These are phyloP conservation scores for Gleditsia sinensis DNA, from an alignment of 306 rosid genomes.

Conservation along the genomic window DNA sequence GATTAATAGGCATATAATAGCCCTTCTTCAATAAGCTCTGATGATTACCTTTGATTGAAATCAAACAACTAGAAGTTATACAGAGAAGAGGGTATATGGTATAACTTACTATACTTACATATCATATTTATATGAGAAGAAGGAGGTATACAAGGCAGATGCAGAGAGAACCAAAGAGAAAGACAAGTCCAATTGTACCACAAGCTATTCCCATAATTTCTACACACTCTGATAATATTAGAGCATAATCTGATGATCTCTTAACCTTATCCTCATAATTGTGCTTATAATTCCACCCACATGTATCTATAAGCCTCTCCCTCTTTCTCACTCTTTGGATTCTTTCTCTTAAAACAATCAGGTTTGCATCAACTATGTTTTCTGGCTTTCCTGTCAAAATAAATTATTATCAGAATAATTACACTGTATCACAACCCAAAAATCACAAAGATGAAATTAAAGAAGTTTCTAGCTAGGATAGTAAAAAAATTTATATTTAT, in stretches of 20 bases:
- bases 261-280: conserved; percentile 14
- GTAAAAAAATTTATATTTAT: no score
- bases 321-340: conserved; percentile 40
- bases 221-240: conserved; percentile 27
- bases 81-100: background rate
- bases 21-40: no score
- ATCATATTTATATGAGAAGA: conserved; percentile 17
- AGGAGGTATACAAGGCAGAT: conserved; percentile 46
- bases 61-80: background rate
- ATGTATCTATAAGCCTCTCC: conserved; percentile 27
- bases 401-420: background rate
- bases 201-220: conserved; percentile 44
- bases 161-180: conserved; percentile 47
- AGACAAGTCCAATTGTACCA: conserved; percentile 53
- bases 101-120: background rate
- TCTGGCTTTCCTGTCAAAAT: conserved; percentile 42
- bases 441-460: background rate
- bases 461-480: no score
- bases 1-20: no score
- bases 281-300: conserved; percentile 46
- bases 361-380: conserved; percentile 56
- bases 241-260: conserved; percentile 4
- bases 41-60: background rate
- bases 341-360: conserved; percentile 48
- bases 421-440: background rate